Conservation (phyloP, 305 asterid genomes). For the Rubia tinctorum region DNA sequence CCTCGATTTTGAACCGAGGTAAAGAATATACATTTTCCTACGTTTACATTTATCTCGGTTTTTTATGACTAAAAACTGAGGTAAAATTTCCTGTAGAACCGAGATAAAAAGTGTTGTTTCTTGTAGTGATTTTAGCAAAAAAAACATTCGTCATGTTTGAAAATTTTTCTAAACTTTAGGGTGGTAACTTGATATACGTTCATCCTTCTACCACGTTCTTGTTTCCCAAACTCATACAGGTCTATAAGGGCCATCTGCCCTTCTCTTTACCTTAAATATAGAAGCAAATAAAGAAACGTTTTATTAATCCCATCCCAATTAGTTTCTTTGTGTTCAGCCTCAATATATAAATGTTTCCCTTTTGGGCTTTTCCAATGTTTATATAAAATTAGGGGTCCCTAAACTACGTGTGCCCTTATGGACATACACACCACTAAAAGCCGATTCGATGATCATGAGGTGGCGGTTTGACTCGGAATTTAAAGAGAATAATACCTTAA, state of each 20-base stretch:
- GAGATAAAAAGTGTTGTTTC: no score
- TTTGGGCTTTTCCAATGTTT: neutral
- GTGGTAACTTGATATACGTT: no score
- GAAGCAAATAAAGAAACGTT: conserved; percentile 1
- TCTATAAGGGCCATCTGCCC: neutral
- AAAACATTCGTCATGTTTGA: no score
- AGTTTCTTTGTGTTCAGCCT: conserved; percentile 10
- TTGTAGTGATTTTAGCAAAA: no score
- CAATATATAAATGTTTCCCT: conserved; percentile 8
- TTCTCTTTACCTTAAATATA: conserved; percentile 1
- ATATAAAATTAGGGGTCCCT: neutral
- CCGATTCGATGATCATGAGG: conserved; percentile 9
- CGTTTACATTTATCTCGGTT: no score
- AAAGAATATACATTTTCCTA: no score
- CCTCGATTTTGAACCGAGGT: no score
- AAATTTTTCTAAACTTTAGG: no score
- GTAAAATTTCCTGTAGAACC: no score
- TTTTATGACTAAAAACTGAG: no score
- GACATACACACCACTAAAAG: neutral
- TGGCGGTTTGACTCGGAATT: conserved; percentile 17
- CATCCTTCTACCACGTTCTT: no score
- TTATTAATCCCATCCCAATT: neutral
- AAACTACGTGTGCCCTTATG: neutral
- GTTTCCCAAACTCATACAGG: no score
- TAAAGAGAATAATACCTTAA: neutral